phyloP scores from a whole-genome alignment of 2,329 filamentous ascomycete species.

The Aspergillus glaucus region DNA sequence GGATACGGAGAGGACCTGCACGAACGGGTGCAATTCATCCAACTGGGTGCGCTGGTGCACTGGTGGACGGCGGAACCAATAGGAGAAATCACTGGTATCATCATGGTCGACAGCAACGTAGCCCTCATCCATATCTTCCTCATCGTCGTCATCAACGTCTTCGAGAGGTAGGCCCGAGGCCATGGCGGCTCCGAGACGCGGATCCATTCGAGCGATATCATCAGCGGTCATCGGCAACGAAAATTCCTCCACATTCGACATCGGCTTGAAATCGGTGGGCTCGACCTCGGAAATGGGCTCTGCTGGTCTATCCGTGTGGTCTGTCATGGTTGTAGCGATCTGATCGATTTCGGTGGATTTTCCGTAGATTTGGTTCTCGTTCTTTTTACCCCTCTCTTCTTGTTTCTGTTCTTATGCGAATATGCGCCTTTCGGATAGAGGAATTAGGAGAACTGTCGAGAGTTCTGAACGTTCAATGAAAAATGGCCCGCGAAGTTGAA shows the following conservation, averaged over 20 bases:
- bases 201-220: conserved; percentile 24
- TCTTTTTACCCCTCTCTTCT: too few relatives aligned
- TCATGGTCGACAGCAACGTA: conserved; percentile 39
- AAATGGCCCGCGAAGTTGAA: conserved; percentile 3
- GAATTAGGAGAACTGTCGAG: too few relatives aligned
- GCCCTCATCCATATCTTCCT: conserved; percentile 35
- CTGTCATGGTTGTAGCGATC: conserved; percentile 20
- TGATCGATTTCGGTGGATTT: not conserved
- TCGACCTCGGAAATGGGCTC: conserved; percentile 22
- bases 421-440: too few relatives aligned
- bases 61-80: conserved; percentile 36
- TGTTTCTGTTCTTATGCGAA: too few relatives aligned
- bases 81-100: conserved; percentile 34
- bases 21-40: conserved; percentile 63
- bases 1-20: conserved; percentile 60
- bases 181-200: conserved; percentile 20
- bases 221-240: conserved; percentile 20
- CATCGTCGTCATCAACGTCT: conserved; percentile 21
- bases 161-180: conserved; percentile 27
- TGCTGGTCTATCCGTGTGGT: conserved; percentile 20
- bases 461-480: not conserved
- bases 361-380: too few relatives aligned
- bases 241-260: conserved; percentile 25
- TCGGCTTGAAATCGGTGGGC: conserved; percentile 21
- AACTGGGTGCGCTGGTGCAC: conserved; percentile 31